Evolutionary conservation across 768 basidiomycete genomes (phyloP).

Genomic region (Calocybe indica): DNA sequence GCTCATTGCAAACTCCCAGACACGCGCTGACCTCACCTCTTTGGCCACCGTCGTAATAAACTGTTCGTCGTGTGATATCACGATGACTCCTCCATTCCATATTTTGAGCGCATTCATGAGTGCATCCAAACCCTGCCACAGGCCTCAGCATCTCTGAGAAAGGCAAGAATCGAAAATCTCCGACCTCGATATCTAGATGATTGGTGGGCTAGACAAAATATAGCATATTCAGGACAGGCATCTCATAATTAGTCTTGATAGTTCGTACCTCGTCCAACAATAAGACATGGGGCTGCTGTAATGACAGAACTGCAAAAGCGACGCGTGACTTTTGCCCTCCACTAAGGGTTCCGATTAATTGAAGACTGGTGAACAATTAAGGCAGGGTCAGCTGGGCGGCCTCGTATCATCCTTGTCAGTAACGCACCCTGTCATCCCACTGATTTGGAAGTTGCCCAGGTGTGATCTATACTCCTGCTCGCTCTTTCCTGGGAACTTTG

Average conservation of each 20-base stretch:
- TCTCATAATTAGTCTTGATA: too few relatives aligned
- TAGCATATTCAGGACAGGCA: too few relatives aligned
- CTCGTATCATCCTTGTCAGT: constrained; percentile 1
- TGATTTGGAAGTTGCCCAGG: constrained; percentile 96
- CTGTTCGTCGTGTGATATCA: constrained; percentile 93
- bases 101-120: constrained; percentile 74
- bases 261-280: constrained; percentile 87
- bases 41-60: constrained; percentile 89
- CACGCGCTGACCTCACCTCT: constrained; percentile 53
- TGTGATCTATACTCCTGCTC: constrained; percentile 97
- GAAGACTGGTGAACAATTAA: constrained; percentile 43
- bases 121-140: constrained; percentile 83
- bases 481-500: constrained; percentile 87
- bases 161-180: constrained; percentile 2
- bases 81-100: constrained; percentile 90
- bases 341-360: constrained; percentile 84
- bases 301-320: constrained; percentile 81
- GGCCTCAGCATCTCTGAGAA: background rate
- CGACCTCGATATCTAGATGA: constrained; percentile 90
- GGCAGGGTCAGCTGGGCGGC: background rate
- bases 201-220: constrained; percentile 80
- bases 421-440: constrained; percentile 83
- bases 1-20: background rate
- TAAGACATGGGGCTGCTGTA: constrained; percentile 88
- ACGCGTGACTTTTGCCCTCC: constrained; percentile 97